These are phyloP conservation scores for Staphylotrichum tortipilum DNA, from an alignment of 495 filamentous ascomycete genomes.

Conservation along the genomic window DNA sequence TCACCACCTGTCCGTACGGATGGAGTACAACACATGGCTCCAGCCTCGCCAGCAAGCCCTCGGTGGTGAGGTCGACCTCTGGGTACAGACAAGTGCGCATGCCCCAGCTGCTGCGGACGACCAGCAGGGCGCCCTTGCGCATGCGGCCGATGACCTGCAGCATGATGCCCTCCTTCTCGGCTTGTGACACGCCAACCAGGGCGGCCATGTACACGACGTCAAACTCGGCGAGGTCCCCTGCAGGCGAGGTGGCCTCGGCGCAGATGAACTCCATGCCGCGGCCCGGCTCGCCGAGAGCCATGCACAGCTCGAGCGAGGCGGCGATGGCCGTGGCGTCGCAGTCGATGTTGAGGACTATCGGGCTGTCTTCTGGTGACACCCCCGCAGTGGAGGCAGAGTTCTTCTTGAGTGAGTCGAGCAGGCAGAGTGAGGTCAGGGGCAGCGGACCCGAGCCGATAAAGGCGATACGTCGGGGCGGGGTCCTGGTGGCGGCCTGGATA, in stretches of 20 bases:
- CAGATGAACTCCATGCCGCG: constrained; percentile 25
- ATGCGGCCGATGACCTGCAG: constrained; percentile 14
- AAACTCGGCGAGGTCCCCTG: constrained; percentile 11
- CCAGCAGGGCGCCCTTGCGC: constrained; percentile 18
- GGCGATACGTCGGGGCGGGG: constrained; percentile 13
- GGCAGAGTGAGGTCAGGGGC: constrained; percentile 23
- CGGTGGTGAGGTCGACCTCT: constrained; percentile 20
- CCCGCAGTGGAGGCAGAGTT: too few species aligned
- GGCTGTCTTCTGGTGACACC: not conserved
- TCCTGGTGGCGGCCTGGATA: constrained; percentile 16
- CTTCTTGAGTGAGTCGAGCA: constrained; percentile 17
- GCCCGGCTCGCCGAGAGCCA: constrained; percentile 10
- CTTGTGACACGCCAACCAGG: constrained; percentile 21
- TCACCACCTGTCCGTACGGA: constrained; percentile 23
- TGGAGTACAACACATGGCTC: constrained; percentile 22
- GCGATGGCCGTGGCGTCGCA: constrained; percentile 14
- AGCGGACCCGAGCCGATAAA: constrained; percentile 28
- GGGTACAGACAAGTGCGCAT: constrained; percentile 23
- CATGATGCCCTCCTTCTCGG: constrained; percentile 22
- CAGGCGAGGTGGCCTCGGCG: constrained; percentile 11
- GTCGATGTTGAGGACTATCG: constrained; percentile 20
- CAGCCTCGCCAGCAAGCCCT: constrained; percentile 8
- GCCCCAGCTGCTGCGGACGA: constrained; percentile 21
- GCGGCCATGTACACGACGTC: constrained; percentile 27
- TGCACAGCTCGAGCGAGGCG: constrained; percentile 9